phyloP scores from a whole-genome alignment of 768 basidiomycete species.

The Pisolithus marmoratus region DNA sequence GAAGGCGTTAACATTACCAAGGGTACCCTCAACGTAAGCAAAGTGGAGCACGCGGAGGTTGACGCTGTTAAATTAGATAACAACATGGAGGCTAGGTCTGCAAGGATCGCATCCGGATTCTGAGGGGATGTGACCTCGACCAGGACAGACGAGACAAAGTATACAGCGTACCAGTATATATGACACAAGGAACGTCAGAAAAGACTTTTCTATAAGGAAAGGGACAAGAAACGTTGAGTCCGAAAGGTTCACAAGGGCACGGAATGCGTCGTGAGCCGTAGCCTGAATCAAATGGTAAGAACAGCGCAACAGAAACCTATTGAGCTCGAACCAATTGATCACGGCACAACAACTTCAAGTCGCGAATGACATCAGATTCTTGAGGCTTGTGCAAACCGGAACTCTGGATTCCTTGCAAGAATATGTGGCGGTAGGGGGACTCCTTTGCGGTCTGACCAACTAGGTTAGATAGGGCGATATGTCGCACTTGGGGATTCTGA shows the following conservation, averaged over 20 bases:
- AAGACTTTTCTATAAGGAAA: conserved; percentile 63
- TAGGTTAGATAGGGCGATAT: conserved; percentile 80
- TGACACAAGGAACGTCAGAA: conserved; percentile 77
- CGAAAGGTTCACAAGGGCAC: conserved; percentile 89
- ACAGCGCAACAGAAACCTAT: conserved; percentile 16
- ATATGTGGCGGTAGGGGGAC: conserved; percentile 67
- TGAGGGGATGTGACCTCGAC: conserved; percentile 27
- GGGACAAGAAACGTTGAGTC: conserved; percentile 69
- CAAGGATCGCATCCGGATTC: conserved; percentile 88
- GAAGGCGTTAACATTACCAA: conserved; percentile 42
- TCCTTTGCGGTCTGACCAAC: conserved; percentile 72
- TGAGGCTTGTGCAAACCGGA: conserved; percentile 53
- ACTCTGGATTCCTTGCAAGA: conserved; percentile 56
- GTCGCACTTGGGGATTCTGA: conserved; percentile 80
- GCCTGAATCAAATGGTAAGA: conserved; percentile 41
- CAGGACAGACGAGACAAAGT: conserved; percentile 1
- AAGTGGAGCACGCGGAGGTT: conserved; percentile 53
- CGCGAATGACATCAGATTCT: conserved; percentile 66
- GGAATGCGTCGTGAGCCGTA: conserved; percentile 91
- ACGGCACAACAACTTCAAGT: conserved; percentile 81
- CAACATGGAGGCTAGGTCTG: conserved; percentile 95
- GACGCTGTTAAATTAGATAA: conserved; percentile 90
- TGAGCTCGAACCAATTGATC: conserved; percentile 68
- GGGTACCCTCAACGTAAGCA: conserved; percentile 63
- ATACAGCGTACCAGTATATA: conserved; percentile 73